Conservation (phyloP, 2,329 filamentous ascomycete genomes). For the Stemphylium vesicarium region DNA sequence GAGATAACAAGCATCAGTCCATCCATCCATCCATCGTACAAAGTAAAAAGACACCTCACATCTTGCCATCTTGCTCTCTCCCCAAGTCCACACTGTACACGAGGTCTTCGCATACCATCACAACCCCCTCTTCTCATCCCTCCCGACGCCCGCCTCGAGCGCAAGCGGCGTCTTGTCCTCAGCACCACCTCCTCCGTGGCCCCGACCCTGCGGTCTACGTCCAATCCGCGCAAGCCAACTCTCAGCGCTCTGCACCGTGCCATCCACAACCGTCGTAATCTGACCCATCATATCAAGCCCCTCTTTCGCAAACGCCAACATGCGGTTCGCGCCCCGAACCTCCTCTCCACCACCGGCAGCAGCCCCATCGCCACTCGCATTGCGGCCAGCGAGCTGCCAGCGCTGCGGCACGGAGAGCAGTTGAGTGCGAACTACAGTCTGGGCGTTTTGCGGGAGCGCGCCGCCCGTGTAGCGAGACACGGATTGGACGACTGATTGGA, state of each 20-base stretch:
- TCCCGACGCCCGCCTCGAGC: conserved; percentile 6
- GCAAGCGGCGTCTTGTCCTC: conserved; percentile 25
- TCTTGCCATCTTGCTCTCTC: too few species aligned
- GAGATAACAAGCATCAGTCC: too few species aligned
- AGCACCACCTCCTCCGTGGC: neutral
- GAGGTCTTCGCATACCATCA: too few species aligned
- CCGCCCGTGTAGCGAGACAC: conserved; percentile 93
- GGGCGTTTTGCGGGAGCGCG: conserved; percentile 86
- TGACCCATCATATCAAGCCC: conserved; percentile 94
- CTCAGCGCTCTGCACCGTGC: conserved; percentile 89
- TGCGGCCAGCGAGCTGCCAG: conserved; percentile 74
- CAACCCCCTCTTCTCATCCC: conserved; percentile 8
- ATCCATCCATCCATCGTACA: too few species aligned
- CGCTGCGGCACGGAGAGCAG: conserved; percentile 83
- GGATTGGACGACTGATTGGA: conserved; percentile 81
- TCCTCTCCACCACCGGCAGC: conserved; percentile 44
- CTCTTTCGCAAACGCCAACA: conserved; percentile 85
- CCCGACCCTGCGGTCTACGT: conserved; percentile 33
- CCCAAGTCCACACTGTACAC: too few species aligned
- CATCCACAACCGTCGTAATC: conserved; percentile 84
- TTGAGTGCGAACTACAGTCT: conserved; percentile 80
- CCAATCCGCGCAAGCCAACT: conserved; percentile 84
- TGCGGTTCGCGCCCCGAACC: conserved; percentile 70
- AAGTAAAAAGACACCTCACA: too few species aligned
- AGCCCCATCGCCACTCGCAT: conserved; percentile 27